Evolutionary conservation across 2,329 filamentous ascomycete genomes (phyloP).

Genomic region (Phialophora verrucosa): DNA sequence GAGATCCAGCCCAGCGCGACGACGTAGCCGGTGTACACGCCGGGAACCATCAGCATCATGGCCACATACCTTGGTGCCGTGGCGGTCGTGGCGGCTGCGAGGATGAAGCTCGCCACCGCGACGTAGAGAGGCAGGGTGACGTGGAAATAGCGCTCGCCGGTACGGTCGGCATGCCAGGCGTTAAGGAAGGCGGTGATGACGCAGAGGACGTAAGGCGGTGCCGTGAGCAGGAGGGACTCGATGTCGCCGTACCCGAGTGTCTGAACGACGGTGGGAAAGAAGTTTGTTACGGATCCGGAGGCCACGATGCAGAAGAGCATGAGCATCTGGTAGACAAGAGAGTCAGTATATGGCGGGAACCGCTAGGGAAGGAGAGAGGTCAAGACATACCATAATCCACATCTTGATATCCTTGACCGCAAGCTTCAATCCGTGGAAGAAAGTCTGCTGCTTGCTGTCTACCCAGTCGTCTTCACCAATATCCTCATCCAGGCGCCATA

Average conservation of each 20-base stretch:
- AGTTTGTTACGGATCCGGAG: slow-evolving; percentile 67
- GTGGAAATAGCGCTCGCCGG: slow-evolving; percentile 73
- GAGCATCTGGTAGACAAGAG: slow-evolving; percentile 50
- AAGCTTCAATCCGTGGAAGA: slow-evolving; percentile 51
- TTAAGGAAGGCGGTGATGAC: slow-evolving; percentile 66
- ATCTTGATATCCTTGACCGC: slow-evolving; percentile 66
- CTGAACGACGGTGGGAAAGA: slow-evolving; percentile 72
- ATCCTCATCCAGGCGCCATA: slow-evolving; percentile 68
- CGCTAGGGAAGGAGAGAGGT: not conserved
- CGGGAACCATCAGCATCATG: slow-evolving; percentile 71
- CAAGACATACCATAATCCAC: slow-evolving; percentile 58
- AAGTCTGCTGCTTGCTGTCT: slow-evolving; percentile 57
- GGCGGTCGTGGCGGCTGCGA: slow-evolving; percentile 67
- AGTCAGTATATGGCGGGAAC: not conserved
- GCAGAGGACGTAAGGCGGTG: slow-evolving; percentile 59
- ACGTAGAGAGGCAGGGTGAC: slow-evolving; percentile 67
- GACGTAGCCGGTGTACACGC: slow-evolving; percentile 63
- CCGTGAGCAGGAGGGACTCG: slow-evolving; percentile 54
- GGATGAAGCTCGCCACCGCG: slow-evolving; percentile 68
- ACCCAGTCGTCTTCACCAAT: slow-evolving; percentile 69
- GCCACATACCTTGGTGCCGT: slow-evolving; percentile 69
- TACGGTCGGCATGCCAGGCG: slow-evolving; percentile 64
- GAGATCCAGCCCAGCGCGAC: slow-evolving; percentile 76
- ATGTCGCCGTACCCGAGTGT: slow-evolving; percentile 71
- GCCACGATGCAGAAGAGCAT: slow-evolving; percentile 57